A percentile compares a stretch with the other conserved stretches of the same genome.
Conservation (phyloP, 2,329 filamentous ascomycete genomes). For the Sporothrix brasiliensis region DNA sequence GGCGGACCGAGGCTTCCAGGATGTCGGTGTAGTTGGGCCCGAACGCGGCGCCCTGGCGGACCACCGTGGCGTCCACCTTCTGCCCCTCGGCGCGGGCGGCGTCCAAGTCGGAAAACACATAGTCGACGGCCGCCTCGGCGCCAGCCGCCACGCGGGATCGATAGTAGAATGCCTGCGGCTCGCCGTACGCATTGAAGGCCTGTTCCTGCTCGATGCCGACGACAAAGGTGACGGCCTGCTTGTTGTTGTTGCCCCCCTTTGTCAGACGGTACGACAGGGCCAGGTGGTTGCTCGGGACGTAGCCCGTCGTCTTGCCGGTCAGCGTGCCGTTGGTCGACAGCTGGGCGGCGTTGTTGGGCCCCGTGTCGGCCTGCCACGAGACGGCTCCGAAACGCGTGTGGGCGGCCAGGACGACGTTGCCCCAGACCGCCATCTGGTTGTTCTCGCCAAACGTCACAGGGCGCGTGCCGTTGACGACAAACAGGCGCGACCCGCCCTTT, state of each 20-base stretch:
- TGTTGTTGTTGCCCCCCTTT: neutral
- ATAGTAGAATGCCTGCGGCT: conserved; percentile 27
- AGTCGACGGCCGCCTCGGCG: conserved; percentile 2
- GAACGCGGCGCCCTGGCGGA: neutral
- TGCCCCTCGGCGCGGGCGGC: conserved; percentile 20
- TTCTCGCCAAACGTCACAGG: conserved; percentile 29
- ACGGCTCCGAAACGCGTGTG: conserved; percentile 17
- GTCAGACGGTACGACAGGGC: conserved; percentile 24
- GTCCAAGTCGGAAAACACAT: conserved; percentile 21
- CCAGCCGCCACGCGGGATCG: conserved; percentile 5
- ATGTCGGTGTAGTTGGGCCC: conserved; percentile 26
- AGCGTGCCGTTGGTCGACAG: conserved; percentile 24
- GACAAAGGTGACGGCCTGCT: conserved; percentile 20
- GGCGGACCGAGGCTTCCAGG: conserved; percentile 23
- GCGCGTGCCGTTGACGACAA: conserved; percentile 33
- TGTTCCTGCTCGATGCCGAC: conserved; percentile 26
- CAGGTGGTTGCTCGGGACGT: conserved; percentile 18
- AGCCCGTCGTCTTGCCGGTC: conserved; percentile 21
- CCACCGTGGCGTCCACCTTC: conserved; percentile 13
- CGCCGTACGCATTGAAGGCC: conserved; percentile 19
- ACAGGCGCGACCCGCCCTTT: conserved; percentile 12
- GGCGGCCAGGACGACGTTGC: conserved; percentile 19
- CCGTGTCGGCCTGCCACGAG: conserved; percentile 16
- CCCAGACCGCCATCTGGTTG: conserved; percentile 32
- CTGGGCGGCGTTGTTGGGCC: conserved; percentile 23